Evolutionary conservation across 192 early-diverging fungal species (phyloP).

Genomic region (Coemansia guatemalensis): DNA sequence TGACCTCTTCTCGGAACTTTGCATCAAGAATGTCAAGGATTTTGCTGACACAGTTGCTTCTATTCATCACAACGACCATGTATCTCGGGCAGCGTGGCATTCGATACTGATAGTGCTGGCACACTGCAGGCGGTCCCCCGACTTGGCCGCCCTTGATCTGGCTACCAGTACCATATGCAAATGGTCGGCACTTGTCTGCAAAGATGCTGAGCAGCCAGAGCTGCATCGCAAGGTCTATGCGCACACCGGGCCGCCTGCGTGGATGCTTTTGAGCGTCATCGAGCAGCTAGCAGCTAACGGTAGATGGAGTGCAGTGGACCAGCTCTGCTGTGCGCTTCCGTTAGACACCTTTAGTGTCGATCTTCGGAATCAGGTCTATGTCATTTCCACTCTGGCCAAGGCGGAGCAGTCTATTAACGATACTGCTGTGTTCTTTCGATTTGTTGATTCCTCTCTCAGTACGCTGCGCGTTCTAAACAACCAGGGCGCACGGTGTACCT

Average conservation of each 20-base stretch:
- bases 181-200: slow-evolving; percentile 12
- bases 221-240: slow-evolving; percentile 1
- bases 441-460: slow-evolving; percentile 17
- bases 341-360: slow-evolving; percentile 11
- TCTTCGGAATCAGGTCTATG: slow-evolving; percentile 21
- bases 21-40: neutral
- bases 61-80: neutral
- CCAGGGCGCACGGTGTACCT: slow-evolving; percentile 8
- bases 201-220: neutral
- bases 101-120: slow-evolving; percentile 6
- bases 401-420: slow-evolving; percentile 27
- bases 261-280: slow-evolving; percentile 26
- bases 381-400: slow-evolving; percentile 17
- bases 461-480: slow-evolving; percentile 21
- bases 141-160: neutral
- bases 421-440: slow-evolving; percentile 2
- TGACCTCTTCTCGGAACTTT: neutral
- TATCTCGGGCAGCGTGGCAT: slow-evolving; percentile 4
- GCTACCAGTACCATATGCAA: slow-evolving; percentile 13
- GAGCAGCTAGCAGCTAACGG: slow-evolving; percentile 22
- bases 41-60: slow-evolving; percentile 4
- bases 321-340: slow-evolving; percentile 25
- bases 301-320: slow-evolving; percentile 19
- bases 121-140: neutral
- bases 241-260: slow-evolving; percentile 27